Evolutionary conservation across 2,329 filamentous ascomycete species (phyloP).

Genomic region (Trichophyton benhamiae): DNA sequence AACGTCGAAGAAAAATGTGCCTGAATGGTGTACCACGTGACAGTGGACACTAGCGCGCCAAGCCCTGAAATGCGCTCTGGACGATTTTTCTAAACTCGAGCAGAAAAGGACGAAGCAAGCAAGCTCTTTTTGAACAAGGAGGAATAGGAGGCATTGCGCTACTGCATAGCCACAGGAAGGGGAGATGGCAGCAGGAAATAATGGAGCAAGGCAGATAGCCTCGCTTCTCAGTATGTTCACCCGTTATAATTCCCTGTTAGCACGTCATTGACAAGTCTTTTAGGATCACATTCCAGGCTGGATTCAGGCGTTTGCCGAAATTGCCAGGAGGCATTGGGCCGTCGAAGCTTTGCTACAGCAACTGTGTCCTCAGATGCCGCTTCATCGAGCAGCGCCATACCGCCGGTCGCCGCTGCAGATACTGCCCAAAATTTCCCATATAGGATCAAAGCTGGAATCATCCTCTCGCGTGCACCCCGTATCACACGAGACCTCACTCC

Average conservation of each 20-base stretch:
- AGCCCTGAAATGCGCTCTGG: neutral
- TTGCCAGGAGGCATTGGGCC: slow-evolving; percentile 31
- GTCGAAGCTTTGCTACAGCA: slow-evolving; percentile 31
- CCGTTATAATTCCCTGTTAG: neutral
- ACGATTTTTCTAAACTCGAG: slow-evolving; percentile 6
- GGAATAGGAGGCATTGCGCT: neutral
- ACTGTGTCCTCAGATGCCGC: slow-evolving; percentile 20
- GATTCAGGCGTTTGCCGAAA: slow-evolving; percentile 33
- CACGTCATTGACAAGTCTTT: slow-evolving; percentile 10
- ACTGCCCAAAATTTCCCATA: slow-evolving; percentile 22
- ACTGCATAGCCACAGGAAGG: slow-evolving; percentile 8
- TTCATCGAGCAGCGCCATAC: neutral
- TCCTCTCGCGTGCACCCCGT: slow-evolving; percentile 78
- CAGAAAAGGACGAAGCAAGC: neutral
- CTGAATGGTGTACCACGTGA: neutral
- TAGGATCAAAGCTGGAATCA: slow-evolving; percentile 52
- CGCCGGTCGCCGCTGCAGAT: neutral
- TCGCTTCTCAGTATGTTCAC: slow-evolving; percentile 28
- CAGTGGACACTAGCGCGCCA: slow-evolving; percentile 16
- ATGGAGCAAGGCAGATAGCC: slow-evolving; percentile 30
- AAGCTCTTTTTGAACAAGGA: slow-evolving; percentile 6
- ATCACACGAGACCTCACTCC: slow-evolving; percentile 71
- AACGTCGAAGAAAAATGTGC: slow-evolving; percentile 14
- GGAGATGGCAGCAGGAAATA: slow-evolving; percentile 31
- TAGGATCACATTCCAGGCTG: slow-evolving; percentile 25